Percentiles rank a stretch among this genome's conserved stretches.
Evolutionary conservation across 2,329 filamentous ascomycete species (phyloP).

Genomic region (Orbilia brochopaga): DNA sequence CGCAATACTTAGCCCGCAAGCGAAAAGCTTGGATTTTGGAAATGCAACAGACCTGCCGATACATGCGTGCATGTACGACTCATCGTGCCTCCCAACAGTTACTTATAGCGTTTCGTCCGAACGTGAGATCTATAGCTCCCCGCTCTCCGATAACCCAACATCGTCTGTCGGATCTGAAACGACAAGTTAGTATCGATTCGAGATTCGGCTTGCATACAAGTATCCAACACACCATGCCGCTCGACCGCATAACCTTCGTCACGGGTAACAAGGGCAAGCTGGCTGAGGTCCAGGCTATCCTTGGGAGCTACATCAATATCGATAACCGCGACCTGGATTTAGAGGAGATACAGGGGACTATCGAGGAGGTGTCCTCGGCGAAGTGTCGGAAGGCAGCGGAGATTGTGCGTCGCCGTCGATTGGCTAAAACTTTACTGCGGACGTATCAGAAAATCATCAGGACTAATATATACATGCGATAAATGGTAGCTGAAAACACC

Average conservation of each 20-base stretch:
- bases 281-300: slow-evolving; percentile 83
- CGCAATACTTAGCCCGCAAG: too few species aligned
- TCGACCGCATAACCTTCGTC: slow-evolving; percentile 80
- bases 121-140: too few species aligned
- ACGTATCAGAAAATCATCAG: not conserved
- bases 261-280: slow-evolving; percentile 97
- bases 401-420: slow-evolving; percentile 66
- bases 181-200: too few species aligned
- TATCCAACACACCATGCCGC: slow-evolving; percentile 58
- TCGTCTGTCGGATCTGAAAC: too few species aligned
- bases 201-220: not conserved
- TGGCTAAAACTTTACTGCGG: too few species aligned
- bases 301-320: slow-evolving; percentile 75
- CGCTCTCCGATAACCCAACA: too few species aligned
- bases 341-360: slow-evolving; percentile 85
- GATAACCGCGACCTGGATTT: slow-evolving; percentile 78
- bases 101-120: too few species aligned
- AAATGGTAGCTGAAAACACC: slow-evolving; percentile 74
- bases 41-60: too few species aligned
- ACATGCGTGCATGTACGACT: too few species aligned
- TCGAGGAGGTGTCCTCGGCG: slow-evolving; percentile 87
- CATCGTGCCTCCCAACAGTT: too few species aligned
- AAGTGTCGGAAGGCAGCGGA: slow-evolving; percentile 86
- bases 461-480: slow-evolving; percentile 11
- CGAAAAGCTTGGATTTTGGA: too few species aligned